Percentiles rank a stretch among this genome's conserved stretches.
Conservation (phyloP, 2,329 filamentous ascomycete species). For the Botrytis elliptica region DNA sequence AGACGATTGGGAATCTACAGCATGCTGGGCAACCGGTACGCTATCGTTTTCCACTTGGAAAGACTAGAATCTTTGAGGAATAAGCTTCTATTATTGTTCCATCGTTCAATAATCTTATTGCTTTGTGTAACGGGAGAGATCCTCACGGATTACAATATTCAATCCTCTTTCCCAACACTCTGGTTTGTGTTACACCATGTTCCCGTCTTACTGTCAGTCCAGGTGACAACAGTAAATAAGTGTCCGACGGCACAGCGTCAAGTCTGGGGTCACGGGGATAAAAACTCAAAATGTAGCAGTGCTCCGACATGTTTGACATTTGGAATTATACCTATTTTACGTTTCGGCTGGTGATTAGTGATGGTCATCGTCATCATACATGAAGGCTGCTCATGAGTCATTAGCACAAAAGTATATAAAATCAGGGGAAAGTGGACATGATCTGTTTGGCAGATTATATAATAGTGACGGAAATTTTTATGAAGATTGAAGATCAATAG, state of each 20-base stretch:
- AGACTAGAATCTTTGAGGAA: neutral
- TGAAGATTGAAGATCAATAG: slow-evolving; percentile 1
- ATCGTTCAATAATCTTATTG: neutral
- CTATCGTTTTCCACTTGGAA: slow-evolving; percentile 10
- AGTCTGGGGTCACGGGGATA: neutral
- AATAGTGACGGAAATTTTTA: neutral
- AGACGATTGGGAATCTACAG: neutral
- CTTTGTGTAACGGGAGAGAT: neutral
- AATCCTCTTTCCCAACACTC: neutral
- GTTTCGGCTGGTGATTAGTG: neutral
- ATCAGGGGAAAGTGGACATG: neutral
- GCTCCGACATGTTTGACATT: neutral
- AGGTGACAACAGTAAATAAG: neutral
- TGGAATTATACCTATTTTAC: neutral
- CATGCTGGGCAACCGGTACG: neutral
- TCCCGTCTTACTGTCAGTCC: neutral
- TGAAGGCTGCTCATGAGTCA: neutral
- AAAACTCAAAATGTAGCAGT: neutral
- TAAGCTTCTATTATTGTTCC: neutral
- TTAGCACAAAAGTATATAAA: neutral
- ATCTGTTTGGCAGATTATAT: neutral
- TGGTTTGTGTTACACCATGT: neutral
- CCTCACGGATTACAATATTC: neutral
- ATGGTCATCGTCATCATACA: neutral
- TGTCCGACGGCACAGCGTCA: neutral